Conservation (phyloP, 768 basidiomycete species). For the Vararia minispora region DNA sequence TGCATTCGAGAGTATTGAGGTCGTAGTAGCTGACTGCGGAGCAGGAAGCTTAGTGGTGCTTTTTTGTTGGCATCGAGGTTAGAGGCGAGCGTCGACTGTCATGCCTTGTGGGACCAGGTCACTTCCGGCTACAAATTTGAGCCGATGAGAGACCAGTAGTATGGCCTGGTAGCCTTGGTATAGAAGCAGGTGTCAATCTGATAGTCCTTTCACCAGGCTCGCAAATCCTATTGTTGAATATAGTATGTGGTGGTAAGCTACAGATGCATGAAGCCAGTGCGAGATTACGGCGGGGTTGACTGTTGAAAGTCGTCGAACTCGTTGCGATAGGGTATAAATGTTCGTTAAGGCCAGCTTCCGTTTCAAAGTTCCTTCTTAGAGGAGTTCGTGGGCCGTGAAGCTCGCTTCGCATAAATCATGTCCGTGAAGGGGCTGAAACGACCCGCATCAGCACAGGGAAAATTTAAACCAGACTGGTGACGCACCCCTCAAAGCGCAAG, state of each 20-base stretch:
- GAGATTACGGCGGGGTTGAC: conserved; percentile 1
- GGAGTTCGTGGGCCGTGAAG: conserved; percentile 12
- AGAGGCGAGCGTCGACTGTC: conserved; percentile 63
- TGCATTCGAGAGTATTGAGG: not conserved
- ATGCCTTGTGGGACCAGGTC: conserved; percentile 63
- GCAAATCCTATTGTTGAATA: conserved; percentile 2
- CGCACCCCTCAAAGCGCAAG: conserved; percentile 83
- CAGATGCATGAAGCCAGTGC: not conserved
- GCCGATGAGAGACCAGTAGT: conserved; percentile 8
- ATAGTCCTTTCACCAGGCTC: no score
- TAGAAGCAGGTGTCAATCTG: no score
- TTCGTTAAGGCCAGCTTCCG: not conserved
- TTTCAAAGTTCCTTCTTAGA: conserved; percentile 20
- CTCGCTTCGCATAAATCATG: conserved; percentile 66
- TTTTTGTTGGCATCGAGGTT: conserved; percentile 73
- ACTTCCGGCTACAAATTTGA: conserved; percentile 28
- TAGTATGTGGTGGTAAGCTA: not conserved
- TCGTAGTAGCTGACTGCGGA: not conserved
- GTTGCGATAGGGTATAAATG: not conserved
- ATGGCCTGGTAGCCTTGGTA: no score
- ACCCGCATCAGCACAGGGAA: conserved; percentile 2
- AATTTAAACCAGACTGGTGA: conserved; percentile 11
- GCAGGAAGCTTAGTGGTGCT: conserved; percentile 72
- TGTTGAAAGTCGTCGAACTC: conserved; percentile 7
- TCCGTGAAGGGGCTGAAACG: conserved; percentile 58